Evolutionary conservation across 78 protist genomes (phyloP).

Genomic region (Emiliania huxleyi): DNA sequence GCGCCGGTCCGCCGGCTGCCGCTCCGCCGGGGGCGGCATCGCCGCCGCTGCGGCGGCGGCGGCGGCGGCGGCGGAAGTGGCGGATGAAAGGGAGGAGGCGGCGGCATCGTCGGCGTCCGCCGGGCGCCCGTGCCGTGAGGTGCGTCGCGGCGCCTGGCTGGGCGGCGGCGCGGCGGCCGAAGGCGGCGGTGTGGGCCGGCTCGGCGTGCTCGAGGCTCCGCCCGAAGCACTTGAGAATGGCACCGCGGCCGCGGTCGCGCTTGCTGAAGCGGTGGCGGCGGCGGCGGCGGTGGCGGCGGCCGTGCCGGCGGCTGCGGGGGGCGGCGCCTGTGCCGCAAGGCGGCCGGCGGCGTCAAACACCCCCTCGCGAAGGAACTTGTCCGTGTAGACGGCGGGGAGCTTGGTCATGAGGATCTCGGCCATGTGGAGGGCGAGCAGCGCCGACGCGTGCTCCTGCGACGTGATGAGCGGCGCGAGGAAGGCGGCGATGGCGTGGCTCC

Average conservation of each 20-base stretch:
- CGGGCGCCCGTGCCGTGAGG: neutral
- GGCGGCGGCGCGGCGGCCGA: neutral
- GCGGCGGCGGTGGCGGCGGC: neutral
- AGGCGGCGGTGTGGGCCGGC: neutral
- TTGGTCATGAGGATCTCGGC: conserved; percentile 26
- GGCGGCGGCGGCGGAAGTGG: neutral
- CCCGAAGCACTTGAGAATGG: neutral
- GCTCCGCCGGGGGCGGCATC: too few species aligned
- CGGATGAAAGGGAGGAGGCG: neutral
- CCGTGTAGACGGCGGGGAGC: conserved; percentile 10
- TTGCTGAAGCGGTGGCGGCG: neutral
- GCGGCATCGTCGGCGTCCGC: neutral
- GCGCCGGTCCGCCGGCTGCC: neutral
- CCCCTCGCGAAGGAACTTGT: conserved; percentile 33
- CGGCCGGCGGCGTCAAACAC: neutral
- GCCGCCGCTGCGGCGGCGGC: neutral
- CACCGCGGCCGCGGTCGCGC: neutral
- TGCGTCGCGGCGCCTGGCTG: neutral
- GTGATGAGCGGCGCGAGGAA: conserved; percentile 13
- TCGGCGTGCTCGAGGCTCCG: too few species aligned
- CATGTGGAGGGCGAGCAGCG: neutral
- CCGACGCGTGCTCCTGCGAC: neutral
- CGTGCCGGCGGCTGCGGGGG: neutral
- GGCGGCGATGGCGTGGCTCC: neutral
- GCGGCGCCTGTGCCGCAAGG: neutral